These are phyloP conservation scores for Penicillium manginii DNA, from an alignment of 495 filamentous ascomycete species.

Conservation along the genomic window DNA sequence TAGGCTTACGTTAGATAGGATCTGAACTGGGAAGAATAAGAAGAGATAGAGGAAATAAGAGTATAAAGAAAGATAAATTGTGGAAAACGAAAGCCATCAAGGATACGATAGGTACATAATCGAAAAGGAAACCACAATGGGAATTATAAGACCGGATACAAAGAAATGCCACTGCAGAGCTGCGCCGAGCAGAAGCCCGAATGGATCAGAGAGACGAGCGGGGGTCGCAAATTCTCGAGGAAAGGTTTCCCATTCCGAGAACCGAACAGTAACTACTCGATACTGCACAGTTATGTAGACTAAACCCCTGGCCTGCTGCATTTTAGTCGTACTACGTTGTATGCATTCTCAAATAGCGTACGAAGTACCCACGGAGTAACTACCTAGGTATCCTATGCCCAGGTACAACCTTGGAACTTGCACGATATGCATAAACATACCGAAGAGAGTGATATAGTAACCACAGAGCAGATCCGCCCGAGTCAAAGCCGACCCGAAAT, in stretches of 20 bases:
- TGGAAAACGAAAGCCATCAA: constrained; percentile 18
- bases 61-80: constrained; percentile 12
- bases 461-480: too few species aligned
- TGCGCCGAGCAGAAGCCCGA: constrained; percentile 18
- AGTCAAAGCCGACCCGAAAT: too few species aligned
- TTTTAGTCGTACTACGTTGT: too few species aligned
- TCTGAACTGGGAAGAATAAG: constrained; percentile 18
- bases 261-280: too few species aligned
- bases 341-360: too few species aligned
- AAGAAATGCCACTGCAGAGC: constrained; percentile 17
- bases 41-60: constrained; percentile 19
- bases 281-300: too few species aligned
- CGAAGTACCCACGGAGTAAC: too few species aligned
- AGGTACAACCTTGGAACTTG: too few species aligned
- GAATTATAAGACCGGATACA: constrained; percentile 15
- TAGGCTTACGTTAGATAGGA: constrained; percentile 36
- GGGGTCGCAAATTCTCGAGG: not conserved
- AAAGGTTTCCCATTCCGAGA: not conserved
- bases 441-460: too few species aligned
- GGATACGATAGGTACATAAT: constrained; percentile 26
- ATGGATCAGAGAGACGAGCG: constrained; percentile 11
- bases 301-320: too few species aligned
- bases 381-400: too few species aligned
- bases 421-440: too few species aligned
- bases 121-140: constrained; percentile 21